Evolutionary conservation across 352 stramenopile genomes (phyloP).

Genomic region (Aphanomyces euteiches): DNA sequence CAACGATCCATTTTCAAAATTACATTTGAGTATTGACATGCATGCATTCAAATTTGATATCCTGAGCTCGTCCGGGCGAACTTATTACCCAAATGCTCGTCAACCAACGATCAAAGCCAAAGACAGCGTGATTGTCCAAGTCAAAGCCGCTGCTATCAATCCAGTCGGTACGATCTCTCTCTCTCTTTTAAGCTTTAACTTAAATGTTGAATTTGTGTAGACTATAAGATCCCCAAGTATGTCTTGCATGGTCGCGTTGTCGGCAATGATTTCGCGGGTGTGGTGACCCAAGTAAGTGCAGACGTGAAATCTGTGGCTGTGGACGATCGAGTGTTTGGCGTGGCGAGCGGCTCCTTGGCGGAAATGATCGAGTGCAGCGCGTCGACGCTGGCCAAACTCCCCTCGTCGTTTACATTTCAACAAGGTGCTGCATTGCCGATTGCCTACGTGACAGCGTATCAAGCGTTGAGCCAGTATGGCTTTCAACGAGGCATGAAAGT

Average conservation of each 20-base stretch:
- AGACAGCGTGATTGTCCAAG: constrained; percentile 14
- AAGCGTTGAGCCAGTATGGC: constrained; percentile 31
- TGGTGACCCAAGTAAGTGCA: constrained; percentile 38
- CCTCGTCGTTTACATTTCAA: constrained; percentile 35
- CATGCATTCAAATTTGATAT: too few relatives aligned
- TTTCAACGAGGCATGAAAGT: constrained; percentile 31
- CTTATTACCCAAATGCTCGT: not conserved
- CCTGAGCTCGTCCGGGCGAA: constrained; percentile 38
- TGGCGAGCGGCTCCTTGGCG: constrained; percentile 35
- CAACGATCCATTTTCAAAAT: too few relatives aligned
- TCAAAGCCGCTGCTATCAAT: constrained; percentile 12
- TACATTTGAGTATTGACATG: too few relatives aligned
- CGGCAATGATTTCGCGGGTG: constrained; percentile 43
- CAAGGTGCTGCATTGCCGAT: constrained; percentile 36
- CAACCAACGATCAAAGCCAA: not conserved
- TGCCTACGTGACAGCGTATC: constrained; percentile 39
- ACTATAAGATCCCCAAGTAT: constrained; percentile 18
- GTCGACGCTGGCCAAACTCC: constrained; percentile 37
- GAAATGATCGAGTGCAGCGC: constrained; percentile 34
- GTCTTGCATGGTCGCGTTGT: constrained; percentile 26
- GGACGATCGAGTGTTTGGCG: constrained; percentile 45
- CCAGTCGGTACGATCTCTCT: not conserved
- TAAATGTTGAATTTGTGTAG: constrained; percentile 3
- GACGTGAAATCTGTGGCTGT: constrained; percentile 34
- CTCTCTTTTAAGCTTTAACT: not conserved